Base-by-base conservation (phyloP, 2,329 filamentous ascomycete genomes). In the Aspergillus tamarii region DNA sequence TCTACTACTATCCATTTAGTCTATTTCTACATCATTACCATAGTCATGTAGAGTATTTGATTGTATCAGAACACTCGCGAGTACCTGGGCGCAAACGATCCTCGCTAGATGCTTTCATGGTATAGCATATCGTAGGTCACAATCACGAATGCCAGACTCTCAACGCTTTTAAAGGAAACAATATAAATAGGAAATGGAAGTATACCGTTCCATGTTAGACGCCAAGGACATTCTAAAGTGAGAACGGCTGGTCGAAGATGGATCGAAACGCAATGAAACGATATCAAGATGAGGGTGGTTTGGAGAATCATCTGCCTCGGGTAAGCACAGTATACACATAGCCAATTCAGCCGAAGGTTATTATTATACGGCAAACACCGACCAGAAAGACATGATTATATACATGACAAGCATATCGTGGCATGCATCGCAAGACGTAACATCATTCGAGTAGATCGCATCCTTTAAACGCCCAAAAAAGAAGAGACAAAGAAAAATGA, bases 371-470 rank as follows among this genome's bases (percentile, higher is more conserved):
- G 34, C 52, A 23, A 55, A 39, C 52, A 34, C 52, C 32, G 23
- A 55, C 30, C 32, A 39, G 52, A 39, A 21, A 23, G 11, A n/a
- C n/a, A 55, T 36, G 52, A 32, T 36, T 55, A 55, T 55, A 55
- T 55, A 55, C 52, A 55, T 55, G 52, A 55, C 30, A 55, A 39
- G 34, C 34, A 55, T 16, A 55, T 41, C n/a, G 34, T 55, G 14
- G 21, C 30, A 41, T 55, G 52, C 52, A 39, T 55, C 19, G 52
- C 52, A 39, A 55, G 21, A 23, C 52, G 34, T 55, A 26, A 55
- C 32, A 41, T 55, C 52, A 36, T 54, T 28, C n/a, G 9, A 55
- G 34, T 55, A 26, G n/a, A 55, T 55, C n/a, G 21, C 52, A 39
- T 23, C 52, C 52, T 23, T 39, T 34, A 39, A 39, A 39, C 52